Evolutionary conservation across 1,139 yeast genomes (phyloP).

Genomic region (Sugiyamaella japonica): DNA sequence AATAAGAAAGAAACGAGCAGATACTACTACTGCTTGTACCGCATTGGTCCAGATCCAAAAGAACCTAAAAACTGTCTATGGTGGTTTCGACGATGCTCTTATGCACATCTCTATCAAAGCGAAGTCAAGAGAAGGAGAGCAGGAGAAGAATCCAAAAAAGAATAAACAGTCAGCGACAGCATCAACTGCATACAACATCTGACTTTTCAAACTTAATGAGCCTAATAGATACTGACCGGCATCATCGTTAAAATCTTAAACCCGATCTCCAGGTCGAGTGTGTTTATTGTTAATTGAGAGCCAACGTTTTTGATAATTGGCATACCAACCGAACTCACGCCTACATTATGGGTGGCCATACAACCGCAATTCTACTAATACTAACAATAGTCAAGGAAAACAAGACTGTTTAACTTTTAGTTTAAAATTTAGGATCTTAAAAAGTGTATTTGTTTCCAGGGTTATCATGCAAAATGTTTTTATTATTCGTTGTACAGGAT

Average conservation of each 20-base stretch:
- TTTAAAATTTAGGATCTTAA: not conserved
- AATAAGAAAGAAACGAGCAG: not conserved
- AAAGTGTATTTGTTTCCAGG: constrained; percentile 9
- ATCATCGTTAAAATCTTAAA: not conserved
- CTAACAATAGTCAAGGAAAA: not conserved
- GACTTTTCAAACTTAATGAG: constrained; percentile 1
- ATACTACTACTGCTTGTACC: not conserved
- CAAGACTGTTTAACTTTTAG: not conserved
- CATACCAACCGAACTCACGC: not conserved
- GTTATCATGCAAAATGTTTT: constrained; percentile 4
- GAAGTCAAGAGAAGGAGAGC: not conserved
- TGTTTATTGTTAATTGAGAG: not conserved
- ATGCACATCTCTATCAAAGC: not conserved
- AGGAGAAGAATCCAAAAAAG: not conserved
- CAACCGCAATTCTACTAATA: not conserved
- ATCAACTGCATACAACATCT: constrained; percentile 2
- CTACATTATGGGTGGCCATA: not conserved
- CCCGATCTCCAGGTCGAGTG: not conserved
- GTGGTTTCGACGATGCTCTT: not conserved
- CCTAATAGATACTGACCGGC: not conserved
- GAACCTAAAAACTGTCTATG: not conserved
- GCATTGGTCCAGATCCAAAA: not conserved
- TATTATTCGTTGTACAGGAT: constrained; percentile 5
- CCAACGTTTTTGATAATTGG: not conserved
- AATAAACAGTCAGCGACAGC: not conserved